Evolutionary conservation across 768 basidiomycete species (phyloP), one percentile per base, ranked within the genome.

Genomic region (Amanita pseudoporphyria): DNA sequence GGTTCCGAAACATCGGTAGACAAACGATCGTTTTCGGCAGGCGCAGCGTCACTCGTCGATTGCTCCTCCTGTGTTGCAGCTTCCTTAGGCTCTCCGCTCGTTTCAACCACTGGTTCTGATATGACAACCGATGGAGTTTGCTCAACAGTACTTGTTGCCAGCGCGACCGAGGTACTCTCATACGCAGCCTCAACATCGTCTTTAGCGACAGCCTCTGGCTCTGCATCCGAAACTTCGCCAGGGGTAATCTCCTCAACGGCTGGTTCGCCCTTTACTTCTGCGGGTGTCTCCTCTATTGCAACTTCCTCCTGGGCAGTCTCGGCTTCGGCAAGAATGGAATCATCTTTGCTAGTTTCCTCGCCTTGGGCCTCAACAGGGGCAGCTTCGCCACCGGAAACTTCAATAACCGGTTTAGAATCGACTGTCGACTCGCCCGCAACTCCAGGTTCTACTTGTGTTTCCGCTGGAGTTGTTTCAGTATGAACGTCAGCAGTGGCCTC

Each of bases 251-350:
- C 36, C 24, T 38, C n/a, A 48, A 36, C 24, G 26, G 45, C 16
- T 41, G 46, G 36, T 31, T 42, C 48, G 39, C n/a, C 30, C n/a
- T 22, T 32, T 35, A 3, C 36, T 38, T 7, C 48, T 9, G 40
- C 52, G 31, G 40, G 16, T 3, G 35, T 26, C 24, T 36, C 40
- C 21, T 46, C 42, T 19, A n/a, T 40, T 51, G 19, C 22, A 46
- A 45, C 31, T n/a, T 48, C 39, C 18, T 48, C 35, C 22, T 49
- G 36, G 26, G 31, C 24, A 50, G 38, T 36, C 33, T 55, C 49
- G 28, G 31, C 14, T 31, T 47, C 22, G 14, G 30, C 37, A 28
- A 19, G 14, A 37, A 16, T 37, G n/a, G 14, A 6, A 16, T 32
- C 41, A n/a, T n/a, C n/a, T n/a, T n/a, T n/a, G n/a, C n/a, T n/a